Conservation (phyloP, 2,329 filamentous ascomycete genomes). For the Truncatella angustata region DNA sequence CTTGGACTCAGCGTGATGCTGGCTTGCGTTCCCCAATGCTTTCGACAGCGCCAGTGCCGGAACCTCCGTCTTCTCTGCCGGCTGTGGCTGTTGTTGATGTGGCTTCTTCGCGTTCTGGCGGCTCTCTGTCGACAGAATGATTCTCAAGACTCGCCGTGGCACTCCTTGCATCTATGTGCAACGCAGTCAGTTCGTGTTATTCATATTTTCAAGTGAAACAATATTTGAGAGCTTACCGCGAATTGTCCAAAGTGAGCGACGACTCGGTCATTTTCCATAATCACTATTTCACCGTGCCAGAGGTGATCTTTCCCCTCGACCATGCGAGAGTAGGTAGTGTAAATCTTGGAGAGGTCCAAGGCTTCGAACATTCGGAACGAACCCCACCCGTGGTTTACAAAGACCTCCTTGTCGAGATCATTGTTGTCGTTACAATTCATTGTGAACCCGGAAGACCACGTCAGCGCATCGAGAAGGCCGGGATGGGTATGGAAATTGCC, state of each 20-base stretch:
- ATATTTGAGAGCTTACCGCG: too few relatives aligned
- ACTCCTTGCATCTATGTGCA: background rate
- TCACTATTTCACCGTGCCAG: slow-evolving; percentile 18
- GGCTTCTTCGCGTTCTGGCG: too few relatives aligned
- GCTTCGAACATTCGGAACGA: slow-evolving; percentile 19
- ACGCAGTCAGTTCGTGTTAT: background rate
- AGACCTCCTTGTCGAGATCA: slow-evolving; percentile 21
- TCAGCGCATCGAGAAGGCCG: slow-evolving; percentile 18
- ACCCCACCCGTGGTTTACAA: slow-evolving; percentile 25
- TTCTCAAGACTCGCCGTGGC: background rate
- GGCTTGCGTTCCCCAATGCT: background rate
- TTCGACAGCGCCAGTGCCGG: background rate
- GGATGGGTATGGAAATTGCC: slow-evolving; percentile 23
- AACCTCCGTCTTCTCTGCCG: background rate
- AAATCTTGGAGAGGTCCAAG: slow-evolving; percentile 13
- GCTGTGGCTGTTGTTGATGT: background rate
- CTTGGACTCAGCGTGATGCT: background rate
- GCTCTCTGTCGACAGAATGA: background rate
- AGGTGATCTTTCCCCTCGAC: slow-evolving; percentile 13
- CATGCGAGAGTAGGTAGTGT: slow-evolving; percentile 21
- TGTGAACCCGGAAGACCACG: slow-evolving; percentile 18
- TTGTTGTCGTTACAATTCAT: slow-evolving; percentile 23
- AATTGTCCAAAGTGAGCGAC: too few relatives aligned
- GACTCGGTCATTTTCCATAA: slow-evolving; percentile 17
- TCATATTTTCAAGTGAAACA: too few relatives aligned